Evolutionary conservation across 2,329 filamentous ascomycete genomes (phyloP).

Genomic region (Anthostomella pinea): DNA sequence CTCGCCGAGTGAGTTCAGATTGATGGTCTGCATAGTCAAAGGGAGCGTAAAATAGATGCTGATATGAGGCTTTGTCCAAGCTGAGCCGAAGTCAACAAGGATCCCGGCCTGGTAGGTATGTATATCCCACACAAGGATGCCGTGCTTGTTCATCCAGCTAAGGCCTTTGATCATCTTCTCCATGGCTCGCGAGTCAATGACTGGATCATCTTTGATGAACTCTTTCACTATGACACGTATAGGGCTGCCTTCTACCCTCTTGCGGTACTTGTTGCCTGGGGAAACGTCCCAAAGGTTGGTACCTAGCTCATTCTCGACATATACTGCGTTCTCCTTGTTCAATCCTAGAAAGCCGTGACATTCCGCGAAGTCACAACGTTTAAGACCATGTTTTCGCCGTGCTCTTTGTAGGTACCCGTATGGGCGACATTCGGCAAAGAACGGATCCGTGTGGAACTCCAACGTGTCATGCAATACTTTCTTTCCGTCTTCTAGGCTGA

Average conservation of each 20-base stretch:
- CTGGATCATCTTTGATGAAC: conserved; percentile 10
- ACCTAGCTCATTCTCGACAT: background rate
- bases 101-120: conserved; percentile 3
- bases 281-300: conserved; percentile 13
- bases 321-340: conserved; percentile 5
- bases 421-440: conserved; percentile 15
- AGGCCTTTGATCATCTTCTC: conserved; percentile 6
- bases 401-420: conserved; percentile 9
- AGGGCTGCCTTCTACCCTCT: conserved; percentile 6
- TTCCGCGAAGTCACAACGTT: conserved; percentile 6
- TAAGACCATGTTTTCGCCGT: conserved; percentile 1
- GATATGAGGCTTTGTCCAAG: conserved; percentile 14
- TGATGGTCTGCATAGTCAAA: too few species aligned
- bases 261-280: conserved; percentile 7
- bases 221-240: conserved; percentile 12
- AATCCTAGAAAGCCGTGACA: conserved; percentile 9
- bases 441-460: conserved; percentile 13
- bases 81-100: conserved; percentile 10
- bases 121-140: conserved; percentile 7
- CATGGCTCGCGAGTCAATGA: conserved; percentile 1
- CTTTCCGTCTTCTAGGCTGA: background rate
- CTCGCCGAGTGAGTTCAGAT: too few species aligned
- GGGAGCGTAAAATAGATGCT: too few species aligned
- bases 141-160: conserved; percentile 9
- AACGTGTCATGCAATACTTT: conserved; percentile 6